Base-by-base conservation (phyloP, 371 early-diverging fungal genomes). In the Circinella minor region DNA sequence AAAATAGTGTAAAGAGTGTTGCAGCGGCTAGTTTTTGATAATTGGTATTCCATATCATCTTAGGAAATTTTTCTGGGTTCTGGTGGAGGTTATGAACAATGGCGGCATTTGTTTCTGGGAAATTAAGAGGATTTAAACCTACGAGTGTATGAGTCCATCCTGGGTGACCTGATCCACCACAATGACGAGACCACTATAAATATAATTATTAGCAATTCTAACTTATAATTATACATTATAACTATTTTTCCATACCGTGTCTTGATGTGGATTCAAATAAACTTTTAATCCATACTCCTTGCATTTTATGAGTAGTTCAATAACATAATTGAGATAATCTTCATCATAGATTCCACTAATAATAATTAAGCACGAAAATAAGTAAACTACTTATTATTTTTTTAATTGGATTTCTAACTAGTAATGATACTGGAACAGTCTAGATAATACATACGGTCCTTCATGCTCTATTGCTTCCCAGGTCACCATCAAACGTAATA, bases 21-120 rank as follows among this genome's bases (percentile, higher is more conserved):
- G 92, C 86, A 0, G 90, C 86, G n/a, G 95, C 94, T 15, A 94
- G 77, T 62, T 93, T 94, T 67, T 82, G 80, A 75, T 95, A 94
- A 70, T 95, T 95, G 37, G 96, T 94, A 15, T 92, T 86, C 96
- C 96, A 95, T 39, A 92, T 91, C 95, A 95, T 95, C 66, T 88
- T 90, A 20, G 92, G 91, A 63, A 81, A 90, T 34, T 82, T 77
- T 17, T 82, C 82, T 3, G 89, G 88, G n/a, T 86, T 82, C 18
- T 83, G 80, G 62, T 91, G 85, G 0, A 72, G 64, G 68, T 89
- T 89, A 51, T 94, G 95, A n/a, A 90, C 87, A 63, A 93, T 71
- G 0, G 95, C 94, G 36, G 94, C 93, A 15, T 83, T 88, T 1
- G 92, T 90, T 10, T 74, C 81, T 27, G 83, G 72, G 54, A 95